A percentile compares a stretch with the other conserved stretches of the same genome.
Conservation (phyloP, 1,284 basidiomycete species). For the Cutaneotrichosporon dermatis region DNA sequence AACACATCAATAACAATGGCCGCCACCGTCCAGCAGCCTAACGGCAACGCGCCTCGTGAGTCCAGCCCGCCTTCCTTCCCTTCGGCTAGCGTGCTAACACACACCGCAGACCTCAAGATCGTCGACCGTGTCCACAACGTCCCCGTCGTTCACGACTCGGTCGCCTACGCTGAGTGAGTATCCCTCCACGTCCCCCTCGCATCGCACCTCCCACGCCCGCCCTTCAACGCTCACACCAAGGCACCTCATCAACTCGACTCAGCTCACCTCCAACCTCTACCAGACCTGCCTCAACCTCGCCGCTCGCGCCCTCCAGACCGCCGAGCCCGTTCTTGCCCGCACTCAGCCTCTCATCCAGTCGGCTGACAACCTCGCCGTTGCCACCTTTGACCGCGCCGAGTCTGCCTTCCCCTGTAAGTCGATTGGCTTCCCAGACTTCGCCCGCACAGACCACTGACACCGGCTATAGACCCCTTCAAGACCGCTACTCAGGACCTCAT, state of each 20-base stretch:
- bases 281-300: constrained; percentile 39
- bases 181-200: not conserved
- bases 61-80: not conserved
- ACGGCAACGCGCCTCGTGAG: constrained; percentile 10
- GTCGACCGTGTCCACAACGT: constrained; percentile 43
- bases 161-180: constrained; percentile 45
- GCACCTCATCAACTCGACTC: constrained; percentile 39
- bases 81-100: not conserved
- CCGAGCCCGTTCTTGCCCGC: constrained; percentile 40
- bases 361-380: constrained; percentile 46
- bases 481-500: constrained; percentile 46
- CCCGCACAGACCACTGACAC: not conserved
- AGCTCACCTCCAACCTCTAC: constrained; percentile 42
- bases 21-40: constrained; percentile 18
- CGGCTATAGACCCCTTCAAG: constrained; percentile 44
- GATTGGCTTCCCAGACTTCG: no score
- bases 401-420: constrained; percentile 46
- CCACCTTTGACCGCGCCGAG: constrained; percentile 46
- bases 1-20: constrained; percentile 13
- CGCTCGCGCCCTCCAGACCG: constrained; percentile 43
- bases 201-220: no score
- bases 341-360: constrained; percentile 45
- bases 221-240: constrained; percentile 24
- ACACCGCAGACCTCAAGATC: constrained; percentile 43
- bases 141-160: constrained; percentile 46